Evolutionary conservation across 1,284 basidiomycete species (phyloP), one percentile per base, ranked within the genome.

Genomic region (Trichosporon ovoides): DNA sequence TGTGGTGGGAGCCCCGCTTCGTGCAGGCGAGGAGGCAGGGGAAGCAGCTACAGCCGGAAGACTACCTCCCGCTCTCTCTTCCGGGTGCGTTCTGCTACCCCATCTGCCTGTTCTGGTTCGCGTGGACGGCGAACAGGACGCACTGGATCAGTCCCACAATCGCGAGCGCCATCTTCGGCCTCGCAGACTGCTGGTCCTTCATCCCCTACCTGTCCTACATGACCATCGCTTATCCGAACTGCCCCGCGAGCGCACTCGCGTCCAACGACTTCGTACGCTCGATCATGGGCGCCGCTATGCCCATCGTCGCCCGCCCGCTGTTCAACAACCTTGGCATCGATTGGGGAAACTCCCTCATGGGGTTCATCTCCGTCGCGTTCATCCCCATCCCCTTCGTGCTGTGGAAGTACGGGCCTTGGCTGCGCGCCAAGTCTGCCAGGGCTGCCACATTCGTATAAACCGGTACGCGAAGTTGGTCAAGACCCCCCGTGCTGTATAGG

Each of bases 181-280:
- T 71, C 20, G 59, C 56, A 5, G 59, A 63, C 53, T 62, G 58
- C 59, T 61, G 54, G 55, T 56, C 38, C 36, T 59, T 59, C 36
- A 62, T 70, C 67, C 59, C 68, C 11, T 73, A 71, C n/a, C 66
- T 76, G 37, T 71, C 70, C 50, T 86, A 88, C 61, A 78, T 87
- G 57, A 82, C 87, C 33, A 85, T 87, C 64, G 75, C 83, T 0
- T 88, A 87, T 71, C 83, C 85, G 0, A 72, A 86, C 28, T 80
- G 86, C 66, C 82, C 85, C 36, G 71, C 66, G 13, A 72, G 62
- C 16, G 72, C 66, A 11, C 64, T 74, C 22, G 76, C 76, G 1
- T 68, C 68, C 9, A 79, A 79, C 63, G 77, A 77, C 55, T 77
- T 79, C 64, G 66, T 77, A 36, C 66, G 78, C 34, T 74, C 72